phyloP scores from a whole-genome alignment of 257 asterid species.

The Jaltomata sinuosa region DNA sequence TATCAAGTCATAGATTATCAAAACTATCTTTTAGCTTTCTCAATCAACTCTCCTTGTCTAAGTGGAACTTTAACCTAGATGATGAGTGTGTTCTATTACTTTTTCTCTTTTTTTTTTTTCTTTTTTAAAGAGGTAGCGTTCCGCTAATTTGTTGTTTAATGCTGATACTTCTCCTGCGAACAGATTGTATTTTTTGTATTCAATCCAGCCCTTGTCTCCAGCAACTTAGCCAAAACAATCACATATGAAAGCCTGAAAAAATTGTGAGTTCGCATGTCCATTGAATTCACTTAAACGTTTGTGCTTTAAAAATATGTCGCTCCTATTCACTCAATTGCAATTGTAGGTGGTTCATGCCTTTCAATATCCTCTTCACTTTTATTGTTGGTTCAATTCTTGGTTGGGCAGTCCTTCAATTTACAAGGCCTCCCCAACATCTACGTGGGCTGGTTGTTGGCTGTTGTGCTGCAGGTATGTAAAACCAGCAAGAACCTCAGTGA shows the following conservation, averaged over 20 bases:
- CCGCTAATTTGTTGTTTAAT: background rate
- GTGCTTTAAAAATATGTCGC: background rate
- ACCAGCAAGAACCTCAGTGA: background rate
- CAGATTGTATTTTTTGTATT: constrained; percentile 74
- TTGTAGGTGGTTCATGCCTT: constrained; percentile 94
- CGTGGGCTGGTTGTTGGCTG: constrained; percentile 76
- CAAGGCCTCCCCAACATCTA: constrained; percentile 65
- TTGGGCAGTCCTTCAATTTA: constrained; percentile 54
- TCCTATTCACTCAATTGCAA: background rate
- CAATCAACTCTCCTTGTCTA: background rate
- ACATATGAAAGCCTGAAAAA: constrained; percentile 65
- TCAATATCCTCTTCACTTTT: constrained; percentile 70
- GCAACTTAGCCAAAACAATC: constrained; percentile 77
- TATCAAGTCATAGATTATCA: background rate
- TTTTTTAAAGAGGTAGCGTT: background rate
- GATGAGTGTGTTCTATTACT: background rate
- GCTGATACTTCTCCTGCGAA: background rate
- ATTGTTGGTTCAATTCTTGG: constrained; percentile 76
- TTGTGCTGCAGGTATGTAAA: constrained; percentile 70
- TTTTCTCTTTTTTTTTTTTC: background rate
- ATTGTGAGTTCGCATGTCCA: constrained; percentile 36
- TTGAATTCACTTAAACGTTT: background rate
- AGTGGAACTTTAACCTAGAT: background rate
- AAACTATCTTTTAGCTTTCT: background rate
- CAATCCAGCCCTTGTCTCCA: constrained; percentile 69